Conservation (phyloP, 2,329 filamentous ascomycete species). For the Colletotrichum navitas region DNA sequence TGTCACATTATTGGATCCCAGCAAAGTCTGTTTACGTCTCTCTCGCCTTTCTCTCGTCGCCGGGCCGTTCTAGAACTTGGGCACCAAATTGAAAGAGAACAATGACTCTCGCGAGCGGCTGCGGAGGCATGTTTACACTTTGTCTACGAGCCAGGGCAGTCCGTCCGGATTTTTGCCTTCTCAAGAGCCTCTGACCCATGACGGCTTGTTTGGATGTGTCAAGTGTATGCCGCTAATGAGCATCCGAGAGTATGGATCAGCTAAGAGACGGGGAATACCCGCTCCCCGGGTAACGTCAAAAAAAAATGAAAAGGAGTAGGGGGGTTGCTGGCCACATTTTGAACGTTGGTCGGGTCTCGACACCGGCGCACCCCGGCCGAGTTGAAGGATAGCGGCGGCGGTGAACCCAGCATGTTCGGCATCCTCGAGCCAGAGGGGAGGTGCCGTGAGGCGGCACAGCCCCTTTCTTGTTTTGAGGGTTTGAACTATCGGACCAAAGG, state of each 20-base stretch:
- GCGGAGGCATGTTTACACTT: background rate
- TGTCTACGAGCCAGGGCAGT: slow-evolving; percentile 23
- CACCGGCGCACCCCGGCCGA: slow-evolving; percentile 26
- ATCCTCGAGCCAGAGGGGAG: background rate
- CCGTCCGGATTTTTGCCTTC: background rate
- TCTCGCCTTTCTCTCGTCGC: background rate
- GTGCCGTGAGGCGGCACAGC: background rate
- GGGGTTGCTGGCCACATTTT: background rate
- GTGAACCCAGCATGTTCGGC: slow-evolving; percentile 24
- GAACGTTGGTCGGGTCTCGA: slow-evolving; percentile 11
- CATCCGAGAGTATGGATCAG: slow-evolving; percentile 27
- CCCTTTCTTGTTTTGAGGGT: background rate
- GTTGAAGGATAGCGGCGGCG: slow-evolving; percentile 16
- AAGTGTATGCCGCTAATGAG: background rate
- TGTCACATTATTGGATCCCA: slow-evolving; percentile 22
- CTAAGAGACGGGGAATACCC: slow-evolving; percentile 23
- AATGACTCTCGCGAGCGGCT: slow-evolving; percentile 5
- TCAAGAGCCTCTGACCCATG: background rate
- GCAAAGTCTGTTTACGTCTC: slow-evolving; percentile 18
- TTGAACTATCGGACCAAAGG: slow-evolving; percentile 4
- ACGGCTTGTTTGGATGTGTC: background rate
- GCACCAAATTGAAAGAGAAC: background rate
- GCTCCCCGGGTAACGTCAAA: slow-evolving; percentile 5
- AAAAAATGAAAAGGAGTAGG: background rate
- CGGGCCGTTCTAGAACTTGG: background rate